Conservation (phyloP, 208 protist genomes). For the Sergeia podlipaevii region DNA sequence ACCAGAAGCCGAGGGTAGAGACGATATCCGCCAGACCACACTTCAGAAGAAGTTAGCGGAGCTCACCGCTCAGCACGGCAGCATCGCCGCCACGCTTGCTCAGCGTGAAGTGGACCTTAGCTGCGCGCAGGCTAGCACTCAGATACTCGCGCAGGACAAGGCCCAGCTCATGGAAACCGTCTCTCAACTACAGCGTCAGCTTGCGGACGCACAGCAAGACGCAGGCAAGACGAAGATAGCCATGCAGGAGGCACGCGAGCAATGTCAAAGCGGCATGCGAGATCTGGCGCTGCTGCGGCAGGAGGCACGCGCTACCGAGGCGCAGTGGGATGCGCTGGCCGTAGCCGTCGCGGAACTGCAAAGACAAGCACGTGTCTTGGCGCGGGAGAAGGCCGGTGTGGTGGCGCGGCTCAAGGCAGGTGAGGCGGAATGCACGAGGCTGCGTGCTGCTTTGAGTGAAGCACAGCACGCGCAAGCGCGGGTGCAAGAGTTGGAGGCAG, state of each 20-base stretch:
- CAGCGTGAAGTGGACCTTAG: no score
- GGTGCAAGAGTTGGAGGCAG: conserved; percentile 12
- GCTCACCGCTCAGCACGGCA: no score
- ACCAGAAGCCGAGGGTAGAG: no score
- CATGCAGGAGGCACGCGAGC: not conserved
- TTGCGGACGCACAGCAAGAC: not conserved
- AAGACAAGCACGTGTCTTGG: conserved; percentile 16
- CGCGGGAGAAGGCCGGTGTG: conserved; percentile 16
- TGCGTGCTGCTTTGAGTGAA: conserved; percentile 12
- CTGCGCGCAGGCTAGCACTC: no score
- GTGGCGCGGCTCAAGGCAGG: not conserved
- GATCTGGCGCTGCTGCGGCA: conserved; percentile 10
- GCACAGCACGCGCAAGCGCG: conserved; percentile 15
- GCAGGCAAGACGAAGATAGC: not conserved
- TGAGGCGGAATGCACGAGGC: conserved; percentile 11
- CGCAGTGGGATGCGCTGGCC: conserved; percentile 18
- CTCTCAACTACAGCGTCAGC: no score
- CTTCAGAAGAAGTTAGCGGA: no score
- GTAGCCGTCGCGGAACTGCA: conserved; percentile 19
- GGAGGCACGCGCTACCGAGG: conserved; percentile 11
- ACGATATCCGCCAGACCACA: no score
- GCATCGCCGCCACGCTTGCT: no score
- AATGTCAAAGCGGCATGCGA: not conserved
- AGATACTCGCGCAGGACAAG: no score
- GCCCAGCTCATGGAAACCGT: no score